These are phyloP conservation scores for Achaetomiella virescens DNA, from an alignment of 495 filamentous ascomycete species.

Conservation along the genomic window DNA sequence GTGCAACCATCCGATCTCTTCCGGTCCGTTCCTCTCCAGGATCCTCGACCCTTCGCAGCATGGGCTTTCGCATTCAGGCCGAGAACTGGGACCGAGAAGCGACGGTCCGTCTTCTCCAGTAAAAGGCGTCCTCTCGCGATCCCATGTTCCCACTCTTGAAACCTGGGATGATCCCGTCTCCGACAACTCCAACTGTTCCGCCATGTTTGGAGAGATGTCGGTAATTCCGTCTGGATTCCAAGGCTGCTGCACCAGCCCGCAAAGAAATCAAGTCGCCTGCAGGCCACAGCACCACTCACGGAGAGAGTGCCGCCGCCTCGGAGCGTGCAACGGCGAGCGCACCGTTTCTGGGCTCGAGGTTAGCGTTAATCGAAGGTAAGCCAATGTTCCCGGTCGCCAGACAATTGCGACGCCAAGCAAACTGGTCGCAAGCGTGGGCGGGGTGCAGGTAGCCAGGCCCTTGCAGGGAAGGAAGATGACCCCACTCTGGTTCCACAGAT, in stretches of 20 bases:
- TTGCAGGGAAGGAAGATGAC: background rate
- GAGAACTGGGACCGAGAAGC: too few species aligned
- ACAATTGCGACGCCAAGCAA: conserved; percentile 5
- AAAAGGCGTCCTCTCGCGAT: too few species aligned
- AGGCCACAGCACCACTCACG: background rate
- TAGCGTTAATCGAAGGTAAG: background rate
- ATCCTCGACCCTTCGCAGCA: background rate
- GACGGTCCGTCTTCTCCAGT: too few species aligned
- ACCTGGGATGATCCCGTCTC: too few species aligned
- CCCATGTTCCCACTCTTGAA: too few species aligned
- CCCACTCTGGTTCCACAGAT: conserved; percentile 13
- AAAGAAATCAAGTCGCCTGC: too few species aligned
- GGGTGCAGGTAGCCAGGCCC: conserved; percentile 16
- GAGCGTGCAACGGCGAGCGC: background rate
- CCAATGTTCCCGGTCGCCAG: background rate
- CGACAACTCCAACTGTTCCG: too few species aligned
- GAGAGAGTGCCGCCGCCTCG: conserved; percentile 1
- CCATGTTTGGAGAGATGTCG: too few species aligned
- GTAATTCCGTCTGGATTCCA: too few species aligned
- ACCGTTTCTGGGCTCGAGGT: conserved; percentile 8
- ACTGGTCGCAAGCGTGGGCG: conserved; percentile 5
- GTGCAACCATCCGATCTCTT: conserved; percentile 13
- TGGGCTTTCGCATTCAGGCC: background rate
- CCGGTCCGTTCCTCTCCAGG: conserved; percentile 6
- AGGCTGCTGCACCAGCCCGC: too few species aligned